Conservation (phyloP, 2,329 filamentous ascomycete genomes). For the Penicillium verrucosum region DNA sequence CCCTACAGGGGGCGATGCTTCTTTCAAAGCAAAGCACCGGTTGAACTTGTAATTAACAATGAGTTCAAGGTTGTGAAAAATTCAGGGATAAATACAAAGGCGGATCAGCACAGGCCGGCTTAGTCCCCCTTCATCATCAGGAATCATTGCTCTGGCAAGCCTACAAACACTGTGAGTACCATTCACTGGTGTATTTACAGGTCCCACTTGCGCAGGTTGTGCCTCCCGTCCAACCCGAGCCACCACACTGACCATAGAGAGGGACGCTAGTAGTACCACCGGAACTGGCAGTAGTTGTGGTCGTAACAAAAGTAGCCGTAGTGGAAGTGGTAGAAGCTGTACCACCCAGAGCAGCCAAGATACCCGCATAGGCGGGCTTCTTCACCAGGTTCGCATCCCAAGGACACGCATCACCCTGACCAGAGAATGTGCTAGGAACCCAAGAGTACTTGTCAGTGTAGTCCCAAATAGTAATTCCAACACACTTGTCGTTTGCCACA, state of each 20-base stretch:
- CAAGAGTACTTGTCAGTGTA: conserved; percentile 48
- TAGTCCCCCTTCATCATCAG: not conserved
- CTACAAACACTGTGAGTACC: conserved; percentile 33
- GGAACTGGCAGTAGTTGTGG: conserved; percentile 15
- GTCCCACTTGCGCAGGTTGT: conserved; percentile 28
- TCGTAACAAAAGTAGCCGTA: conserved; percentile 11
- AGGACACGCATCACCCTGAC: conserved; percentile 43
- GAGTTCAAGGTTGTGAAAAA: not conserved
- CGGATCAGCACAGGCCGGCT: not conserved
- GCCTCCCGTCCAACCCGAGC: conserved; percentile 27
- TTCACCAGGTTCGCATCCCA: conserved; percentile 48
- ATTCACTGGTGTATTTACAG: conserved; percentile 27
- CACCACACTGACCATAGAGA: conserved; percentile 31
- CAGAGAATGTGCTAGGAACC: conserved; percentile 44
- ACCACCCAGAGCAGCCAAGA: conserved; percentile 28
- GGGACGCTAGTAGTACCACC: conserved; percentile 15
- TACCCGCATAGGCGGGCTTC: conserved; percentile 47
- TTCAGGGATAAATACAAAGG: not conserved
- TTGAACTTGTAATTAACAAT: not conserved
- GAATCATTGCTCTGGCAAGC: not conserved
- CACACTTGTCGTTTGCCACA: conserved; percentile 28
- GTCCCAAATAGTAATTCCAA: conserved; percentile 42
- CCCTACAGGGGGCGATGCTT: not conserved
- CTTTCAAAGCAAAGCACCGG: not conserved
- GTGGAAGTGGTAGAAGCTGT: conserved; percentile 9